A percentile compares a stretch with the other conserved stretches of the same genome.
Evolutionary conservation across 2,329 filamentous ascomycete genomes (phyloP).

Genomic region (Reticulascus tulasneorum): DNA sequence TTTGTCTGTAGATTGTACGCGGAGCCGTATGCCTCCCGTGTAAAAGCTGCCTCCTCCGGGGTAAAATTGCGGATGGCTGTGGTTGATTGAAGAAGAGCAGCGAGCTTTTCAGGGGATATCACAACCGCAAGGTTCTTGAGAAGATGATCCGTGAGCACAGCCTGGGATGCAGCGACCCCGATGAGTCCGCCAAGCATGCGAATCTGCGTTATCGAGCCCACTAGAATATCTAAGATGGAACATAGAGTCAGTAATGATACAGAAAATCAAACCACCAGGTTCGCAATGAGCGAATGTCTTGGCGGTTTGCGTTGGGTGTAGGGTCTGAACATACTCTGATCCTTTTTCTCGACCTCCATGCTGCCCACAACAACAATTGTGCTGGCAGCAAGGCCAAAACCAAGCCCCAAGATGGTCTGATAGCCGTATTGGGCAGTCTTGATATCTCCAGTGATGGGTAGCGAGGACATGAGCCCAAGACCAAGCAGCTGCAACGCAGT

Average conservation of each 20-base stretch:
- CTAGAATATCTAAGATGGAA: constrained; percentile 2
- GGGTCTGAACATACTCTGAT: constrained; percentile 20
- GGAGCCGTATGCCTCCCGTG: background rate
- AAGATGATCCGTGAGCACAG: no score
- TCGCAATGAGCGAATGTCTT: constrained; percentile 22
- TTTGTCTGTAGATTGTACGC: background rate
- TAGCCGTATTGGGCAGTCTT: constrained; percentile 27
- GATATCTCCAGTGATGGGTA: constrained; percentile 14
- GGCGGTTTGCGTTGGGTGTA: no score
- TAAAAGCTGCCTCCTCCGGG: background rate
- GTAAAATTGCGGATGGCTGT: background rate
- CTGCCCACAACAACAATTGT: constrained; percentile 16
- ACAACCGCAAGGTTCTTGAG: background rate
- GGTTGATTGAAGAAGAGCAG: background rate
- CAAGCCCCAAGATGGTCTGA: constrained; percentile 32
- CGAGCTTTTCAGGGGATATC: background rate
- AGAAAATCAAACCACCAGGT: no score
- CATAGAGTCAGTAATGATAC: background rate
- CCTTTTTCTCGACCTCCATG: background rate
- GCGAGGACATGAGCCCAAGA: constrained; percentile 26
- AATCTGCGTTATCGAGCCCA: constrained; percentile 33
- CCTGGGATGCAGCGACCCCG: background rate
- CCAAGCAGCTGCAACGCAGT: constrained; percentile 30
- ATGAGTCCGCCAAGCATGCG: constrained; percentile 34
- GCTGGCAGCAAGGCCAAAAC: constrained; percentile 29